These are phyloP conservation scores for Pseudogymnoascus sp. DNA, from an alignment of 2,329 filamentous ascomycete genomes.

Conservation along the genomic window DNA sequence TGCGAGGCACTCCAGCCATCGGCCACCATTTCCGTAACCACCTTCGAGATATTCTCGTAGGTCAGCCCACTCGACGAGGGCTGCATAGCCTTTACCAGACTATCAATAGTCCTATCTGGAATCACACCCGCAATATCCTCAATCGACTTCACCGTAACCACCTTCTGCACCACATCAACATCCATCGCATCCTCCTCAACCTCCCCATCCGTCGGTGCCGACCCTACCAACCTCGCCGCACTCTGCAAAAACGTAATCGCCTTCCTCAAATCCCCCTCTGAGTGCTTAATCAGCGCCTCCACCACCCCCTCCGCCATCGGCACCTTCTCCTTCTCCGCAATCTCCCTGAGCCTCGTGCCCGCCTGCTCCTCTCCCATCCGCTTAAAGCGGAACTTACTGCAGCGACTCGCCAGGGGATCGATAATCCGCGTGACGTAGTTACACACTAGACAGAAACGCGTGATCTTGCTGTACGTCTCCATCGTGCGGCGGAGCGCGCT, in stretches of 20 bases:
- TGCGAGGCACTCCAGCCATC: constrained; percentile 96
- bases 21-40: constrained; percentile 84
- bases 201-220: constrained; percentile 31
- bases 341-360: constrained; percentile 67
- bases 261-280: constrained; percentile 89
- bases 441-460: constrained; percentile 92
- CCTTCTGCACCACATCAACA: constrained; percentile 43
- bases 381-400: constrained; percentile 98
- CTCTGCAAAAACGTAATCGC: constrained; percentile 95
- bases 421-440: constrained; percentile 99
- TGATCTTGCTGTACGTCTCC: constrained; percentile 97
- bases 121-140: constrained; percentile 97
- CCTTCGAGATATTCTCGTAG: constrained; percentile 67
- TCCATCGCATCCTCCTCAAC: constrained; percentile 38
- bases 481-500: constrained; percentile 87
- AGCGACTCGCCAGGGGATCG: constrained; percentile 85
- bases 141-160: constrained; percentile 71
- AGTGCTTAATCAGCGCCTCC: constrained; percentile 75
- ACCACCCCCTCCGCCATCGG: constrained; percentile 68
- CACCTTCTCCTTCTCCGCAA: constrained; percentile 73
- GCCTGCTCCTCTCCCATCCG: constrained; percentile 82
- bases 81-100: constrained; percentile 66
- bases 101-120: constrained; percentile 62
- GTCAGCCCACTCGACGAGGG: constrained; percentile 54
- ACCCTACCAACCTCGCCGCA: constrained; percentile 79